Percentiles rank a stretch among this genome's conserved stretches.
phyloP scores from a whole-genome alignment of 2,329 filamentous ascomycete genomes.

The Macrophomina tecta region DNA sequence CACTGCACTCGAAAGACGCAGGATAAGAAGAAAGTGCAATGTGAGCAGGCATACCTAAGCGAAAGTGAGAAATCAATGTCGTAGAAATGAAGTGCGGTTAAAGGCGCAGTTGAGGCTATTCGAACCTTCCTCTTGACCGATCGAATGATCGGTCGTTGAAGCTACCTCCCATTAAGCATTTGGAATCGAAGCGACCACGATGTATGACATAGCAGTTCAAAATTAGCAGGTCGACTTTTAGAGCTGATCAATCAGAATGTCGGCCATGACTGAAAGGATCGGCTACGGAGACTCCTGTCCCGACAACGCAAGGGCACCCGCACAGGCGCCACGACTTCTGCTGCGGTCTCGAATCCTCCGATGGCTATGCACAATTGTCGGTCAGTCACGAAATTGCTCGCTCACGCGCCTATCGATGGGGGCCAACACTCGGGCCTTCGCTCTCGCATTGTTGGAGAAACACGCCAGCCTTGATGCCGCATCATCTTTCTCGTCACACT shows the following conservation, averaged over 20 bases:
- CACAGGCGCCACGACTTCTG: slow-evolving; percentile 22
- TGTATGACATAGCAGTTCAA: slow-evolving; percentile 25
- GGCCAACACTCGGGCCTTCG: slow-evolving; percentile 4
- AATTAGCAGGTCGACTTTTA: neutral
- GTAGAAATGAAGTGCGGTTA: neutral
- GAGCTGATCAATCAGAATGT: slow-evolving; percentile 23
- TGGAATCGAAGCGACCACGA: slow-evolving; percentile 8
- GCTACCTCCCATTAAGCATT: neutral
- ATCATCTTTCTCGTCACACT: slow-evolving; percentile 4
- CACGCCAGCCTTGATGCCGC: slow-evolving; percentile 1
- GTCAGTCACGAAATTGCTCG: slow-evolving; percentile 11
- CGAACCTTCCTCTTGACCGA: neutral
- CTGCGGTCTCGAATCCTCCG: slow-evolving; percentile 26
- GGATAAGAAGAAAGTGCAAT: neutral
- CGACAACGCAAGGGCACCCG: slow-evolving; percentile 15
- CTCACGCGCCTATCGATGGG: neutral
- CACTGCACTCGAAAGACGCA: neutral
- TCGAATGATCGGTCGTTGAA: neutral
- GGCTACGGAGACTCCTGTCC: slow-evolving; percentile 2
- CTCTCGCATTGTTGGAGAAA: slow-evolving; percentile 6
- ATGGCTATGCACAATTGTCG: slow-evolving; percentile 23
- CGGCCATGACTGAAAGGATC: slow-evolving; percentile 5
- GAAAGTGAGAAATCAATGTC: neutral
- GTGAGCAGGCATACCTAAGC: too few species aligned
- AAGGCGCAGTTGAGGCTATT: neutral